Evolutionary conservation across 306 rosid genomes (phyloP), one percentile per base, ranked within the genome.

Genomic region (Fragaria iinumae): DNA sequence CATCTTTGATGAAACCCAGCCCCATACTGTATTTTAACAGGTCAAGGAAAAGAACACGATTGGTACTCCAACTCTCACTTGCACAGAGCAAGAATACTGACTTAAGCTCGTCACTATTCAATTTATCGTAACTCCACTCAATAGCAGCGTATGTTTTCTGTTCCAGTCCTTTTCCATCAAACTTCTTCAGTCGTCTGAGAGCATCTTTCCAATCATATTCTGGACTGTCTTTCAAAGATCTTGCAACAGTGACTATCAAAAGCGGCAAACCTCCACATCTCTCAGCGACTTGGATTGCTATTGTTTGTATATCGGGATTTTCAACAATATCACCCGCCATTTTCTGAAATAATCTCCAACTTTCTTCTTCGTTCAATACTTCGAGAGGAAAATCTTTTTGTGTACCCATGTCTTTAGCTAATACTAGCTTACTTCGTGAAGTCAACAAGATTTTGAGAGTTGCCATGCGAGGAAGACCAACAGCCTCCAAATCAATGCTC

Each of bases 261-360:
- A 83, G 11, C 2, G 89, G 87, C 75, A 87, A 74, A 10, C 81
- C 81, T 17, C 75, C 83, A 56, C 91, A 87, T 67, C 76, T 79
- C 2, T 66, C 8, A 8, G 83, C 77, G 39, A 87, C 76, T 27
- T 85, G 49, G 5, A 2, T 14, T 12, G 79, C 87, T 16, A 76
- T 63, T 2, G 14, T 17, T 1, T 25, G 4, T 1, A 78, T 67
- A 8, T 14, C 20, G 0, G 8, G 73, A 2, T 76, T 27, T 18
- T 59, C 67, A 3, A 34, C 74, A 67, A 20, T 12, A 27, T 59
- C 81, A 10, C 82, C 81, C 0, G 50, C 76, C 39, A 44, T 55
- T 14, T 50, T 66, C 38, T 3, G 20, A n/a, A 88, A 88, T 9
- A 88, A 70, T 50, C 59, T 73, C 87, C 83, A 80, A 0, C 59